These are phyloP conservation scores for Ambrosia artemisiifolia DNA, from an alignment of 129 eudicot genomes.

Conservation along the genomic window DNA sequence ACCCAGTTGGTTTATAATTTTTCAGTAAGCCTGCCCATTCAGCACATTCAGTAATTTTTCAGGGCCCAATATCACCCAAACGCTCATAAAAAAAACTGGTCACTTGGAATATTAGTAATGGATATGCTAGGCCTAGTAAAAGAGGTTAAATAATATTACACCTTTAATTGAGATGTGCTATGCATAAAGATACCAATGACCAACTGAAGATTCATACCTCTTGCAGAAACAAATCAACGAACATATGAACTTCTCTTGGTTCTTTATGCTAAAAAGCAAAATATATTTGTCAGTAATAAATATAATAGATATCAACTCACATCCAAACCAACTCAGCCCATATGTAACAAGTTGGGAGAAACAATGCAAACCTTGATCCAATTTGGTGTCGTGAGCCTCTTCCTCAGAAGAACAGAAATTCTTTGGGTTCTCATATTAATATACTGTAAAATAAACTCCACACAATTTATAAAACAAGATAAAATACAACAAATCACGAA, in stretches of 20 bases:
- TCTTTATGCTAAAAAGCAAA: conserved; percentile 71
- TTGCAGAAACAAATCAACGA: conserved; percentile 90
- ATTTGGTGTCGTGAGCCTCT: conserved; percentile 87
- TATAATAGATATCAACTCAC: not conserved
- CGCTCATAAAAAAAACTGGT: not conserved
- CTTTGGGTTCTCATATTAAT: conserved; percentile 77
- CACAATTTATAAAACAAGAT: not conserved
- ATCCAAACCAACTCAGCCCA: conserved; percentile 1
- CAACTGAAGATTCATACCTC: conserved; percentile 50
- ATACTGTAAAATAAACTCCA: conserved; percentile 52
- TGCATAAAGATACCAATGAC: not conserved
- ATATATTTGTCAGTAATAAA: conserved; percentile 5
- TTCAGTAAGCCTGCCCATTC: not conserved
- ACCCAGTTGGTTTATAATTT: not conserved
- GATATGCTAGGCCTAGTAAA: not conserved
- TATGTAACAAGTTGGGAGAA: conserved; percentile 4
- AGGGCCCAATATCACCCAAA: not conserved
- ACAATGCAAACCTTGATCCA: conserved; percentile 81
- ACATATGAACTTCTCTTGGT: conserved; percentile 99
- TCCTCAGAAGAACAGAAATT: conserved; percentile 74
- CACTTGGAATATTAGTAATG: not conserved
- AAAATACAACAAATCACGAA: not conserved
- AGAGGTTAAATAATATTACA: not conserved
- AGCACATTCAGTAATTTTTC: not conserved
- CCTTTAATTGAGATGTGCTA: not conserved